Evolutionary conservation across 176 grass and related monocot genomes (phyloP).

Genomic region (Zoysia japonica): DNA sequence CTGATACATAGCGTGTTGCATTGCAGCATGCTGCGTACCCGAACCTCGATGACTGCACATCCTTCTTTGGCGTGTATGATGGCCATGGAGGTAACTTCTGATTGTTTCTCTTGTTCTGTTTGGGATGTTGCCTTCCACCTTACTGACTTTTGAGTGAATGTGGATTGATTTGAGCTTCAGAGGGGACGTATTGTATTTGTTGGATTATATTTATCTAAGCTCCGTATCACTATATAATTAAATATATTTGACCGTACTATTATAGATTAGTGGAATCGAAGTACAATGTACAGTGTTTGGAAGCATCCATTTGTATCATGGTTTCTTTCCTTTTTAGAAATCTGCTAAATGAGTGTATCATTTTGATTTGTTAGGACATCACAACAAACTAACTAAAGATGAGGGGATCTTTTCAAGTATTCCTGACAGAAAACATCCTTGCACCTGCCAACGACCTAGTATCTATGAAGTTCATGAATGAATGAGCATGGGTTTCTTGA

Average conservation of each 20-base stretch:
- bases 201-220: constrained; percentile 1
- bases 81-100: constrained; percentile 67
- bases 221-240: not conserved
- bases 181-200: not conserved
- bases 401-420: not conserved
- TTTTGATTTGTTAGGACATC: constrained; percentile 2
- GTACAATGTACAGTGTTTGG: not conserved
- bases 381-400: no score
- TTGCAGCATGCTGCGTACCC: constrained; percentile 62
- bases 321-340: not conserved
- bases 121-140: not conserved
- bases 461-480: not conserved
- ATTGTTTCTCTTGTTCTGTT: not conserved
- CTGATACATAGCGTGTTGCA: constrained; percentile 21
- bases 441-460: not conserved
- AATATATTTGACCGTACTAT: not conserved
- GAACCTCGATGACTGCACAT: constrained; percentile 63
- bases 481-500: not conserved
- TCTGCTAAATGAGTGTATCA: not conserved
- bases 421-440: not conserved
- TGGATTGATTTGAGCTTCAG: constrained; percentile 13
- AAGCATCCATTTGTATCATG: not conserved
- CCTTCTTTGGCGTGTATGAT: constrained; percentile 83
- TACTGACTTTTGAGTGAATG: not conserved
- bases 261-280: no score